Evolutionary conservation across 768 basidiomycete genomes (phyloP).

Genomic region (Tulasnella sp.): DNA sequence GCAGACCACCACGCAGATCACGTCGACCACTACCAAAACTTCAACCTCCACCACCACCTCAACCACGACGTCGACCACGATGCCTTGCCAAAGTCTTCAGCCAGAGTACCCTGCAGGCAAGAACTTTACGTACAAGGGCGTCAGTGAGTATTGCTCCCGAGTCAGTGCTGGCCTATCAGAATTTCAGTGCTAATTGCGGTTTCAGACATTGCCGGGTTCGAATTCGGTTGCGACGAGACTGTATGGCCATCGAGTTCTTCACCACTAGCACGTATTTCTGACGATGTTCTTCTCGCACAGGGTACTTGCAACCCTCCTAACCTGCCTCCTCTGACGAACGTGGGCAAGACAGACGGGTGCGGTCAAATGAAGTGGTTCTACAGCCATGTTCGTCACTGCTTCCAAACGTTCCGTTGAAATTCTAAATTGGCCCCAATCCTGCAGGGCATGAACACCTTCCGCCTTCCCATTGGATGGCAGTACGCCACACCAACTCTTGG

Average conservation of each 20-base stretch:
- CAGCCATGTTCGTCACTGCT: background rate
- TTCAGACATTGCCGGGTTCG: background rate
- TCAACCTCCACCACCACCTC: background rate
- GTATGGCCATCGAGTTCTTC: background rate
- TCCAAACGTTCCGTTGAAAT: too few species aligned
- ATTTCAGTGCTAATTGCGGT: background rate
- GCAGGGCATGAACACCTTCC: constrained; percentile 8
- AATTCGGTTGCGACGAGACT: background rate
- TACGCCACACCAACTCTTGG: constrained; percentile 14
- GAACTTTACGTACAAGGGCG: constrained; percentile 15
- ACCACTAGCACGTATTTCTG: background rate
- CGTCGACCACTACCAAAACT: background rate
- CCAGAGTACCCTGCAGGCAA: background rate
- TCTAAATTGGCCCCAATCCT: too few species aligned
- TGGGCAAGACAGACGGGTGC: background rate
- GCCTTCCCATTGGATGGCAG: constrained; percentile 6
- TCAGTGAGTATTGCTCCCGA: background rate
- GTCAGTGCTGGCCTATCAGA: background rate
- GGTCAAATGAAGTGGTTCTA: constrained; percentile 16
- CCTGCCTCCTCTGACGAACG: background rate
- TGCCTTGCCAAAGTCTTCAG: background rate
- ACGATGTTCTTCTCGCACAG: background rate
- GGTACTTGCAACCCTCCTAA: background rate
- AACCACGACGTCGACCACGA: background rate
- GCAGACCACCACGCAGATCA: background rate